Base-by-base conservation (phyloP, 202 grass and related monocot genomes). In the Cymbopogon flexuosus region DNA sequence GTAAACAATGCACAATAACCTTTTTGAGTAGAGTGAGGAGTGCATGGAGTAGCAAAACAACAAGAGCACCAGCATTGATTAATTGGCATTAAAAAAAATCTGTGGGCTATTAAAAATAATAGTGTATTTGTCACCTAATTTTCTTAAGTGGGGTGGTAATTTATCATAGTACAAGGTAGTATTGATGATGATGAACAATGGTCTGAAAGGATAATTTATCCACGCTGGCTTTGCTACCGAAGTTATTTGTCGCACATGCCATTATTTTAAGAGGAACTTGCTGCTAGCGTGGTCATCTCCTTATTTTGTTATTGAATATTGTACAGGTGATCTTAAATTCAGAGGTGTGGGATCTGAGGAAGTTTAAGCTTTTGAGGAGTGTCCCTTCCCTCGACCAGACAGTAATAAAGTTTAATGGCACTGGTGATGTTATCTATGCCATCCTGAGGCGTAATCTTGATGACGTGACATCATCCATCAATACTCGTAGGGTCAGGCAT, bases 281-380 rank as follows among this genome's bases (percentile, higher is more conserved):
- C 80, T 71, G 14, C 23, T 30, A 30, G 10, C 5, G 13, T 65
- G 6, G 24, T 29, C 10, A 8, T 14, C 11, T 84, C 81, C 79
- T 85, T 23, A 85, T 85, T 40, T 40, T 8, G 2, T 59, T 39
- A 1, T 68, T 13, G 15, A 27, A 27, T 79, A 35, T 65, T 82
- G 81, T 81, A 57, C 63, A 98, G 95, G 92, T 94, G 42, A 98
- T 98, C 39, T 52, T 98, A 45, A 98, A 98, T 84, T 98, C 95
- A 1, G 95, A 98, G 82, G 95, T 98, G 84, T 98, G 95, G 95
- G 95, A 98, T 83, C 79, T 98, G 77, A 91, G 95, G 72, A 98
- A 98, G 70, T 93, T 93, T 65, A 98, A 91, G 81, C 92, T 98
- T 83, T 77, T 98, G 63, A 91, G 92, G 73, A 94, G 90, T 42